These are phyloP conservation scores for Microstegium vimineum DNA, from an alignment of 176 grass and related monocot genomes.

Conservation along the genomic window DNA sequence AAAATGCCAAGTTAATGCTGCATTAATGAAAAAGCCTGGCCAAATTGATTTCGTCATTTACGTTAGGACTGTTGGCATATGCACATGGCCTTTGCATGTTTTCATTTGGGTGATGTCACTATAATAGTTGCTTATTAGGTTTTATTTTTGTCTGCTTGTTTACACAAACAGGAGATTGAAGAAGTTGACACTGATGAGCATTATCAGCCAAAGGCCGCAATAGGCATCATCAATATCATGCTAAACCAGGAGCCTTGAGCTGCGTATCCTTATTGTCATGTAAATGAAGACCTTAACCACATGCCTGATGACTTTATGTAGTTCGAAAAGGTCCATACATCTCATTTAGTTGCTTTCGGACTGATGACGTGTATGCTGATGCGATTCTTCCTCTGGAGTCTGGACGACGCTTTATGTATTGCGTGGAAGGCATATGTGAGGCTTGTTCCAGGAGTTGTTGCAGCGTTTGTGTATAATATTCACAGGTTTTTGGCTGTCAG, in stretches of 20 bases:
- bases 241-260: constrained; percentile 73
- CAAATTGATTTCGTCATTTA: neutral
- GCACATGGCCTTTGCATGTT: neutral
- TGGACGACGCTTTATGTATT: neutral
- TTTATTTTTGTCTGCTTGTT: constrained; percentile 3
- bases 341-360: constrained; percentile 22
- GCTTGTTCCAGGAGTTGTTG: neutral
- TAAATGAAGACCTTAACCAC: constrained; percentile 12
- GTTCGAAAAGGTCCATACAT: neutral
- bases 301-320: neutral
- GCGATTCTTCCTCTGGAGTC: neutral
- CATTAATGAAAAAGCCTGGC: neutral
- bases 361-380: neutral
- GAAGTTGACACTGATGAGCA: constrained; percentile 96
- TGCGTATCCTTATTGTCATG: constrained; percentile 9
- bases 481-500: neutral
- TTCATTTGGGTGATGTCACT: neutral
- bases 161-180: constrained; percentile 68
- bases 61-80: neutral
- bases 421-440: neutral
- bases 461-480: constrained; percentile 25
- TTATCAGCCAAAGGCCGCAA: constrained; percentile 76
- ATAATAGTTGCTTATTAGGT: neutral
- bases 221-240: constrained; percentile 65
- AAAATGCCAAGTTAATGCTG: neutral